A percentile compares a stretch with the other conserved stretches of the same genome.
These are phyloP conservation scores for Ensete glaucum DNA, from an alignment of 176 grass and related monocot species.

Conservation along the genomic window DNA sequence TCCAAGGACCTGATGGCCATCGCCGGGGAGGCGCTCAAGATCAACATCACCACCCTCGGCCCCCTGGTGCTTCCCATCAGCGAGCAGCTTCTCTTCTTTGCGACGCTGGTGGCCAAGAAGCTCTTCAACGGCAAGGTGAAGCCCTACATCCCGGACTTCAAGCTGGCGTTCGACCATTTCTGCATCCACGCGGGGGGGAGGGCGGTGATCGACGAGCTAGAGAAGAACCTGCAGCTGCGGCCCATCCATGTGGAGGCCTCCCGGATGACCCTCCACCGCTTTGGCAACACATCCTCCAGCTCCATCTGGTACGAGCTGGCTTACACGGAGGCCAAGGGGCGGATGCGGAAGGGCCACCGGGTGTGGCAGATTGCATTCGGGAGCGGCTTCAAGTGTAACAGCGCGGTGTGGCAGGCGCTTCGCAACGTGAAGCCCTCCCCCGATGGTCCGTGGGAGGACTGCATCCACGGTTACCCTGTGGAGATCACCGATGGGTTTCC, in stretches of 20 bases:
- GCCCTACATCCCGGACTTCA: conserved; percentile 87
- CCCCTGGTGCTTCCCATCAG: conserved; percentile 76
- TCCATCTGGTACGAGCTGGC: conserved; percentile 95
- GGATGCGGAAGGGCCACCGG: conserved; percentile 58
- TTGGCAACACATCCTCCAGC: conserved; percentile 87
- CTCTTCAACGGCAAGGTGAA: conserved; percentile 71
- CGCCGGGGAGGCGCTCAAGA: conserved; percentile 72
- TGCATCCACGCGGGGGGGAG: conserved; percentile 90
- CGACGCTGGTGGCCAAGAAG: conserved; percentile 66
- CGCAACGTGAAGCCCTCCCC: conserved; percentile 54
- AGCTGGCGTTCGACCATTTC: conserved; percentile 87
- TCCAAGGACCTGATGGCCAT: conserved; percentile 89
- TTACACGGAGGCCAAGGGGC: conserved; percentile 82
- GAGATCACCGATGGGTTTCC: conserved; percentile 61
- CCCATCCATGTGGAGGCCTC: conserved; percentile 75
- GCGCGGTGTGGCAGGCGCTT: conserved; percentile 72
- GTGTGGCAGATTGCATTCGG: conserved; percentile 96
- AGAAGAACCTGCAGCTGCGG: conserved; percentile 82
- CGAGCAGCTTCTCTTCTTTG: conserved; percentile 84
- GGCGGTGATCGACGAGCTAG: conserved; percentile 80
- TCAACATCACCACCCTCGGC: conserved; percentile 89
- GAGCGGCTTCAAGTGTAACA: conserved; percentile 94
- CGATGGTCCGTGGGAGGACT: conserved; percentile 60
- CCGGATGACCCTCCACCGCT: conserved; percentile 79
- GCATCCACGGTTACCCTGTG: conserved; percentile 71